Percentiles rank a stretch among this genome's conserved stretches.
Conservation (phyloP, 1,284 basidiomycete genomes). For the Phellopilus nigrolimitatus region DNA sequence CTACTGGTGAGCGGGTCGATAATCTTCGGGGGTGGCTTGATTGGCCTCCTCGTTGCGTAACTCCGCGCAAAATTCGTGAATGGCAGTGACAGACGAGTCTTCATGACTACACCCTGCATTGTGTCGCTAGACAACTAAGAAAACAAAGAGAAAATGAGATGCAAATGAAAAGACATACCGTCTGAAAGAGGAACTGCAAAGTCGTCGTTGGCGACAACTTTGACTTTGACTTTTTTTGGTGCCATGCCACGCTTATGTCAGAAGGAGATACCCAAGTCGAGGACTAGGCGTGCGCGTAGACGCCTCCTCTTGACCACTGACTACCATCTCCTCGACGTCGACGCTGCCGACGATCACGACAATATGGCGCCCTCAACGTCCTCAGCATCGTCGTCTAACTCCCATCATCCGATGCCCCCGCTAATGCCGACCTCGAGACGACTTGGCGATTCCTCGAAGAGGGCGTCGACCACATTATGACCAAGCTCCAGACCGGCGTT, state of each 20-base stretch:
- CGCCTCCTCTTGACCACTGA: conserved; percentile 9
- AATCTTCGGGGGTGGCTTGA: conserved; percentile 54
- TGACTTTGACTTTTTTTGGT: neutral
- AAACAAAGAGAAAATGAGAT: neutral
- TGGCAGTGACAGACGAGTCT: neutral
- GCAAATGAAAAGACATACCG: neutral
- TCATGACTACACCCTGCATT: neutral
- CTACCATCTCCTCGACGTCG: conserved; percentile 19
- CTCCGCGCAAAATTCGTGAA: conserved; percentile 19
- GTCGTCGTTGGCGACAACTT: neutral
- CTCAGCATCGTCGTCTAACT: conserved; percentile 9
- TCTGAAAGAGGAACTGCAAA: neutral
- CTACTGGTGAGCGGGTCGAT: conserved; percentile 61
- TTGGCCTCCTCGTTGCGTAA: conserved; percentile 44
- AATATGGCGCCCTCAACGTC: conserved; percentile 30
- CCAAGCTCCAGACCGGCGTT: conserved; percentile 81
- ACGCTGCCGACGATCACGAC: no score
- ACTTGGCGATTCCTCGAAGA: conserved; percentile 88
- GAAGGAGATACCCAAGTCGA: no score
- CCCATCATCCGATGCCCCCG: conserved; percentile 44
- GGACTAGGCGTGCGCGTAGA: conserved; percentile 1
- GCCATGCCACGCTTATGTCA: neutral
- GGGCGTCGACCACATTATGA: conserved; percentile 94
- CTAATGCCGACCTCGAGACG: conserved; percentile 70
- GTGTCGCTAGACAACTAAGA: neutral